These are phyloP conservation scores for Dicorynia guianensis DNA, from an alignment of 306 rosid species.

Conservation along the genomic window DNA sequence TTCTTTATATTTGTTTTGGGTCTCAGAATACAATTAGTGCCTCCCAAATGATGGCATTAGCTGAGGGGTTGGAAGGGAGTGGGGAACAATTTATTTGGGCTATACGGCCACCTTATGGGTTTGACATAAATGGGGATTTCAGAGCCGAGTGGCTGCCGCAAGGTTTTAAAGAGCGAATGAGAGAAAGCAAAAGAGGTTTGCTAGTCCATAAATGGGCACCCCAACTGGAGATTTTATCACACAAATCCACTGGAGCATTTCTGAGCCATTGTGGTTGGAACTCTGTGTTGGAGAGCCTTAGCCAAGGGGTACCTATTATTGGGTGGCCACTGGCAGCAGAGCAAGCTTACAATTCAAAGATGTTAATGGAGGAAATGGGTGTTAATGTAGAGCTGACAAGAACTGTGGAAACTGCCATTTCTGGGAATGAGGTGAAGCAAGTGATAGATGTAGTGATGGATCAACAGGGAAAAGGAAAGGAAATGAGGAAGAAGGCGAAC, in stretches of 20 bases:
- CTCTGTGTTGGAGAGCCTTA: slow-evolving; percentile 59
- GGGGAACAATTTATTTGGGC: slow-evolving; percentile 54
- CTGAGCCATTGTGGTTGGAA: slow-evolving; percentile 67
- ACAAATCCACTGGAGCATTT: slow-evolving; percentile 43
- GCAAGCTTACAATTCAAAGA: slow-evolving; percentile 58
- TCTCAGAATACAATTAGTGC: slow-evolving; percentile 60
- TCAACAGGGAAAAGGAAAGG: slow-evolving; percentile 41
- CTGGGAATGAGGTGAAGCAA: slow-evolving; percentile 37
- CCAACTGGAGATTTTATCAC: slow-evolving; percentile 54
- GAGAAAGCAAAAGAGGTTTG: slow-evolving; percentile 34
- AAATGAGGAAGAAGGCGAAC: slow-evolving; percentile 48
- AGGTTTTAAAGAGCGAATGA: slow-evolving; percentile 49
- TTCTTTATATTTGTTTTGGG: slow-evolving; percentile 60
- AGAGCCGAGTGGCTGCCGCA: slow-evolving; percentile 51
- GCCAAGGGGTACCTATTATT: slow-evolving; percentile 57
- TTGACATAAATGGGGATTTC: slow-evolving; percentile 49
- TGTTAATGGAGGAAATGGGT: slow-evolving; percentile 63
- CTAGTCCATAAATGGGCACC: slow-evolving; percentile 55
- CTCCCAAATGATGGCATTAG: slow-evolving; percentile 57
- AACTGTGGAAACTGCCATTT: slow-evolving; percentile 29
- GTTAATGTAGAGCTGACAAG: slow-evolving; percentile 51
- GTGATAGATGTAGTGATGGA: slow-evolving; percentile 49
- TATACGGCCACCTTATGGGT: slow-evolving; percentile 55
- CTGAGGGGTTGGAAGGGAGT: slow-evolving; percentile 53
- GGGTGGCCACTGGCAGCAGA: slow-evolving; percentile 66